Evolutionary conservation across 495 filamentous ascomycete genomes (phyloP), one percentile per base, ranked within the genome.

Genomic region (Trypethelium eluteriae): DNA sequence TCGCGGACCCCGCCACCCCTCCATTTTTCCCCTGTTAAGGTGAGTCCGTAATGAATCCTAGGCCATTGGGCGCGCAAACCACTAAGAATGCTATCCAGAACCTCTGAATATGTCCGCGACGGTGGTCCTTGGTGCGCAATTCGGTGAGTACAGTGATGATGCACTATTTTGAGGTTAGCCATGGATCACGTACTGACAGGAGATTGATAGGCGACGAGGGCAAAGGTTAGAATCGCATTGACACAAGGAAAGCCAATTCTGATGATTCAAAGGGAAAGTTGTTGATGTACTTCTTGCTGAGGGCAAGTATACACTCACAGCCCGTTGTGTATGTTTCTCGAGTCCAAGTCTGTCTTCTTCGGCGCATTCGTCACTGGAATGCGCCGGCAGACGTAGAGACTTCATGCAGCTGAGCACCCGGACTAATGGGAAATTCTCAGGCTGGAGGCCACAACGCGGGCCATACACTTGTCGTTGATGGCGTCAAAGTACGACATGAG

Each of bases 271-370:
- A 79, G 88, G 88, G 67, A 91, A 90, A 73, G 82, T 89, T 39
- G 84, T 86, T 67, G 87, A 89, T 73, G 82, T 88, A 70, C 81
- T 89, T 68, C 83, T 82, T 72, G 81, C 83, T 68, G 72, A 81
- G 47, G 79, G 79, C 62, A 80, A 84, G 57, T 77, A 89, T 65
- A 86, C 81, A 76, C 81, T 79, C 66, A 82, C 86, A 75, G 84
- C 84, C 61, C 84, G 87, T 68, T 87, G 87, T 66, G 87, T 85
- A 71, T 64, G 63, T 47, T 9, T 18, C 18, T 44, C 14, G 56
- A 7, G 14, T 35, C 38, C 39, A 64, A 46, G 12, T 35, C 38
- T 25, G 14, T 46, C 16, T 4, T 64, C 36, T 14, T 41, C 16
- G 9, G 4, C 36, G 41, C 11, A 44, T 36, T 46, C 35, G 11